These are phyloP conservation scores for Apiotrichum domesticum DNA, from an alignment of 1,284 basidiomycete species.

Conservation along the genomic window DNA sequence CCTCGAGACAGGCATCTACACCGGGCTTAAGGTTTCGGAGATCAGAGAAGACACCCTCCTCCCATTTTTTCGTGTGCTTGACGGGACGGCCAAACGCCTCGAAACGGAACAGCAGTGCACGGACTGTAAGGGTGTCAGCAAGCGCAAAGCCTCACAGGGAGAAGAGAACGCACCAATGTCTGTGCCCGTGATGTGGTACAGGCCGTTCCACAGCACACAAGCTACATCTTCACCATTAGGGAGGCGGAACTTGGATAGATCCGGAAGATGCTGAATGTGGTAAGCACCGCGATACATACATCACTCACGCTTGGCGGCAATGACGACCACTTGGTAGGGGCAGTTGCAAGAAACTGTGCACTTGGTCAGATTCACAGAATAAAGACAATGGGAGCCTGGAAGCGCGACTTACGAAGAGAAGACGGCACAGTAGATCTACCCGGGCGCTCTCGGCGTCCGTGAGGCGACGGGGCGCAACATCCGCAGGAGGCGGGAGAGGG, in stretches of 20 bases:
- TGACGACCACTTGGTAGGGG: constrained; percentile 45
- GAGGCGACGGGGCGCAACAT: constrained; percentile 23
- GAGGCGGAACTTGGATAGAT: constrained; percentile 72
- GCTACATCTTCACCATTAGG: constrained; percentile 80
- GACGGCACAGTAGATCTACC: constrained; percentile 34
- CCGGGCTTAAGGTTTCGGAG: constrained; percentile 86
- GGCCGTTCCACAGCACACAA: constrained; percentile 80
- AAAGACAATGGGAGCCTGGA: too few relatives aligned
- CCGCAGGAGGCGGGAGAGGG: constrained; percentile 19
- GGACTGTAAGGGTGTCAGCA: constrained; percentile 49
- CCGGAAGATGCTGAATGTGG: constrained; percentile 51
- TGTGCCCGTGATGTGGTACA: constrained; percentile 87
- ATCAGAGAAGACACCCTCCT: constrained; percentile 88
- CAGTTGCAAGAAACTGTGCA: constrained; percentile 68
- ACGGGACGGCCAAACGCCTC: constrained; percentile 65
- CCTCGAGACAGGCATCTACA: constrained; percentile 79
- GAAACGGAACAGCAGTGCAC: constrained; percentile 80
- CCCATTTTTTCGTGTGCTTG: constrained; percentile 47
- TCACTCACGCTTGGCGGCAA: constrained; percentile 9
- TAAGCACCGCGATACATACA: too few relatives aligned
- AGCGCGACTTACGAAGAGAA: constrained; percentile 41
- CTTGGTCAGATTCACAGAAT: constrained; percentile 2
- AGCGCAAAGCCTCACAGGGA: constrained; percentile 41
- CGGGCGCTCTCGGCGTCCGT: constrained; percentile 29
- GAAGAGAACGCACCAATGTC: constrained; percentile 45